Percentiles rank a stretch among this genome's conserved stretches.
These are phyloP conservation scores for Fusarium setosum DNA, from an alignment of 2,329 filamentous ascomycete species.

Conservation along the genomic window DNA sequence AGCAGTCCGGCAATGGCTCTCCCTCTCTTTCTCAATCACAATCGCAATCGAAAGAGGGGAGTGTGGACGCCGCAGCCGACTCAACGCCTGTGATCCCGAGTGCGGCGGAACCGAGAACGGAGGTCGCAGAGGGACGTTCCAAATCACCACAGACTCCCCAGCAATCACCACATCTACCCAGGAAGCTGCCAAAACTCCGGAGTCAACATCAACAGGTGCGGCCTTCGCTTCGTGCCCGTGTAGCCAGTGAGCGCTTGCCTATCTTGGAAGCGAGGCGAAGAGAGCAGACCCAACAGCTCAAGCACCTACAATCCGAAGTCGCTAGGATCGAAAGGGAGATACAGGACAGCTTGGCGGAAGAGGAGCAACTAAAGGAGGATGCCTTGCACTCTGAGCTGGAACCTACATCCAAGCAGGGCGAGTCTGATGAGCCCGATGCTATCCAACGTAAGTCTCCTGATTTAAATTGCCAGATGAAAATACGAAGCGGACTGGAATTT, in stretches of 20 bases:
- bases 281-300: slow-evolving; percentile 58
- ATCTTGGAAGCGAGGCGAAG: slow-evolving; percentile 50
- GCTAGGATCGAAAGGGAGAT: slow-evolving; percentile 62
- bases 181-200: slow-evolving; percentile 30
- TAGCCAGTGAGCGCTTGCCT: slow-evolving; percentile 51
- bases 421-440: slow-evolving; percentile 28
- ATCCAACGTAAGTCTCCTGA: slow-evolving; percentile 22
- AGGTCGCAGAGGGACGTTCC: slow-evolving; percentile 1
- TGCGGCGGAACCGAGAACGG: background rate
- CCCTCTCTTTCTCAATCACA: slow-evolving; percentile 43
- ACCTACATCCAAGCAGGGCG: slow-evolving; percentile 11
- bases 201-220: slow-evolving; percentile 10
- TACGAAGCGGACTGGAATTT: slow-evolving; percentile 1
- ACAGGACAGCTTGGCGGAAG: slow-evolving; percentile 49
- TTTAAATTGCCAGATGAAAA: background rate
- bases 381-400: slow-evolving; percentile 27
- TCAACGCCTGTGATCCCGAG: background rate
- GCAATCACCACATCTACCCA: slow-evolving; percentile 1
- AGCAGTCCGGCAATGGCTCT: slow-evolving; percentile 47
- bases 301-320: slow-evolving; percentile 59
- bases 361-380: slow-evolving; percentile 48
- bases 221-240: slow-evolving; percentile 45
- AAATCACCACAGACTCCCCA: slow-evolving; percentile 14
- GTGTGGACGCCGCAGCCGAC: slow-evolving; percentile 27
- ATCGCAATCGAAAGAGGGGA: slow-evolving; percentile 41